A percentile compares a stretch with the other conserved stretches of the same genome.
phyloP scores from a whole-genome alignment of 1,284 basidiomycete genomes.

The Tausonia pullulans region DNA sequence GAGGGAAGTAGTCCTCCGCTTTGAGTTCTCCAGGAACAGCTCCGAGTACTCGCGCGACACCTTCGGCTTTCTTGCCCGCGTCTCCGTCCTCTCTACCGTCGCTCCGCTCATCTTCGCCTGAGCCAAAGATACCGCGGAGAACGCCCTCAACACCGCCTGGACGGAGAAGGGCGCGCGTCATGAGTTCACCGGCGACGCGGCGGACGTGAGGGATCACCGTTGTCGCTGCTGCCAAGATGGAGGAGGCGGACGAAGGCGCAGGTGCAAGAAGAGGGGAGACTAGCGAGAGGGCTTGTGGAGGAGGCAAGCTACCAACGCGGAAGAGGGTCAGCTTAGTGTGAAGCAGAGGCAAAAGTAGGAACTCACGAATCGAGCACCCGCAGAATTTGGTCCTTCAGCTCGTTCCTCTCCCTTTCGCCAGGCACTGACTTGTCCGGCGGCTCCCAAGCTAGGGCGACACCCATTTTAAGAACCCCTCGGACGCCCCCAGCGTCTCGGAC shows the following conservation, averaged over 20 bases:
- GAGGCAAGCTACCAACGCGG: neutral
- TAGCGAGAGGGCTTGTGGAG: neutral
- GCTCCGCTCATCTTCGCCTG: too few species aligned
- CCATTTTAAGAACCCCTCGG: constrained; percentile 5
- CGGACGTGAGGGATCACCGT: neutral
- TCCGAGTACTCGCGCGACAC: too few species aligned
- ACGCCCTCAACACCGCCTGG: constrained; percentile 13
- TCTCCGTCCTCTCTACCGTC: too few species aligned
- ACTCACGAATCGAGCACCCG: constrained; percentile 7
- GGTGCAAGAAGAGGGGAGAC: constrained; percentile 7
- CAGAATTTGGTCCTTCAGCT: neutral
- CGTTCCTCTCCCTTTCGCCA: neutral
- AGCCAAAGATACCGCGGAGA: neutral
- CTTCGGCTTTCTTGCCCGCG: too few species aligned
- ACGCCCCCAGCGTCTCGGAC: constrained; percentile 7
- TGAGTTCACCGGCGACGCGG: neutral
- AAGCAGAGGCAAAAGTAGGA: too few species aligned
- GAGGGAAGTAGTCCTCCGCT: constrained; percentile 2
- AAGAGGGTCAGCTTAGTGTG: too few species aligned
- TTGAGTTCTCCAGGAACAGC: too few species aligned
- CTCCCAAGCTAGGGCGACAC: constrained; percentile 5
- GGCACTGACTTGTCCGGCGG: too few species aligned
- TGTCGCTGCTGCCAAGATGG: too few species aligned
- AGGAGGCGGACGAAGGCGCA: neutral
- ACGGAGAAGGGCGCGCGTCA: constrained; percentile 8